A percentile compares a stretch with the other conserved stretches of the same genome.
phyloP scores from a whole-genome alignment of 352 stramenopile genomes.

The Albugo laibachii region DNA sequence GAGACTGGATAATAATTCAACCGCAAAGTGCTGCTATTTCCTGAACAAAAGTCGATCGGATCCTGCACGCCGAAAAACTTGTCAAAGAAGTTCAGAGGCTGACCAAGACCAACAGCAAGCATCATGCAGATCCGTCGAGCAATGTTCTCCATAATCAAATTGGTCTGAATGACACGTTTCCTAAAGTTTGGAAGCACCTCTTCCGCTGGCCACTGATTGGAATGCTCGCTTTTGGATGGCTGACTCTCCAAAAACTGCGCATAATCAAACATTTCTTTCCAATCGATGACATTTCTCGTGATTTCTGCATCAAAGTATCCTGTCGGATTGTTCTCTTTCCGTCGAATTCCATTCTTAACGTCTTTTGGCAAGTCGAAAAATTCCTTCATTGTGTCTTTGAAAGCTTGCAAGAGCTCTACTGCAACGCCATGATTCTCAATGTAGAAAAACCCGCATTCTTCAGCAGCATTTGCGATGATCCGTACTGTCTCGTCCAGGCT shows the following conservation, averaged over 20 bases:
- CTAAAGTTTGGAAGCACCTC: constrained; percentile 32
- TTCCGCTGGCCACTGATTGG: constrained; percentile 63
- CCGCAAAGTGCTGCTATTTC: constrained; percentile 79
- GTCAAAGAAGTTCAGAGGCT: constrained; percentile 29
- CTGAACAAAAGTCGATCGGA: constrained; percentile 1
- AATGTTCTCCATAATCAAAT: constrained; percentile 28
- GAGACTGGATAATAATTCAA: constrained; percentile 83
- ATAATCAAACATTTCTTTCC: constrained; percentile 79
- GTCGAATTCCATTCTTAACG: constrained; percentile 32
- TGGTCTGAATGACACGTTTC: constrained; percentile 19
- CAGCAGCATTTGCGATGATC: constrained; percentile 37
- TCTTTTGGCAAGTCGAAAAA: constrained; percentile 74
- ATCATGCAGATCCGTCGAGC: constrained; percentile 29
- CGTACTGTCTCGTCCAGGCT: constrained; percentile 1
- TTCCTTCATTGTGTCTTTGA: constrained; percentile 32
- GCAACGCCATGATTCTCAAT: constrained; percentile 66
- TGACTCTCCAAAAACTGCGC: constrained; percentile 60
- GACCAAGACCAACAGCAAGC: constrained; percentile 33
- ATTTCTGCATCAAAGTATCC: constrained; percentile 89
- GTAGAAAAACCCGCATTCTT: constrained; percentile 87
- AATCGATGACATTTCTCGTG: constrained; percentile 86
- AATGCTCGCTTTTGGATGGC: background rate
- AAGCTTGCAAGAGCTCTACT: constrained; percentile 29
- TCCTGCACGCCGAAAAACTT: constrained; percentile 26
- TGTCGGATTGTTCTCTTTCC: constrained; percentile 61